Base-by-base conservation (phyloP, 2,329 filamentous ascomycete genomes). In the Nigrospora sphaerica region DNA sequence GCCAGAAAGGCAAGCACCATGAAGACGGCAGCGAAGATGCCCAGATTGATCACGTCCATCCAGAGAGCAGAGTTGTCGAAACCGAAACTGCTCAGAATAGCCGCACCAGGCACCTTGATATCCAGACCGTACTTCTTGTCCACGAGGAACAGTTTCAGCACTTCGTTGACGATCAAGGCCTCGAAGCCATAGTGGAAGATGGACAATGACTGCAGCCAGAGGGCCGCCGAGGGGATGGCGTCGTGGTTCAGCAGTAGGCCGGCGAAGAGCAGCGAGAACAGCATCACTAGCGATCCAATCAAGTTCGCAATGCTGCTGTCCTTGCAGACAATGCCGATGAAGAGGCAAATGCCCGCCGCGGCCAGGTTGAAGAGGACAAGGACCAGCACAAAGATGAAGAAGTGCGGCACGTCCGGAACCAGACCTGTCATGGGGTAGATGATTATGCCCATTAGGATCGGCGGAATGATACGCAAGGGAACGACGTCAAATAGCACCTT, bases 121-220 rank as follows among this genome's bases (percentile, higher is more conserved):
- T 97, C 90, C 6, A 98, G 79, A 6, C 93, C 93, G 54, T 95
- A 96, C 67, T 97, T 95, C 66, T 93, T 85, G 64, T 98, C 93
- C 37, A 95, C 81, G 23, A 98, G 78, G 0, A 87, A 92, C 38
- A 98, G 74, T 58, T 89, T 88, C 23, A 89, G 83, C 40, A 96
- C 95, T 70, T 98, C 93, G 61, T 97, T 98, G 57, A 98, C 93
- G 52, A 97, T 95, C 13, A 98, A 78, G 2, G 88, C 87, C 72
- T 98, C 93, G 57, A 97, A 97, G 6, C 86, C 92, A 62, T 95
- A 98, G 64, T 98, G 93, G 77, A 98, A 98, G 52, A 98, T 98
- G 2, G 91, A 96, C 10, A 98, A 71, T 69, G 80, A 81, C 72
- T 98, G 93, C 44, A 98, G 69, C 93, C 93, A 98, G 51, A 90